These are phyloP conservation scores for Xylariaceae sp. DNA, from an alignment of 2,329 filamentous ascomycete species.

Conservation along the genomic window DNA sequence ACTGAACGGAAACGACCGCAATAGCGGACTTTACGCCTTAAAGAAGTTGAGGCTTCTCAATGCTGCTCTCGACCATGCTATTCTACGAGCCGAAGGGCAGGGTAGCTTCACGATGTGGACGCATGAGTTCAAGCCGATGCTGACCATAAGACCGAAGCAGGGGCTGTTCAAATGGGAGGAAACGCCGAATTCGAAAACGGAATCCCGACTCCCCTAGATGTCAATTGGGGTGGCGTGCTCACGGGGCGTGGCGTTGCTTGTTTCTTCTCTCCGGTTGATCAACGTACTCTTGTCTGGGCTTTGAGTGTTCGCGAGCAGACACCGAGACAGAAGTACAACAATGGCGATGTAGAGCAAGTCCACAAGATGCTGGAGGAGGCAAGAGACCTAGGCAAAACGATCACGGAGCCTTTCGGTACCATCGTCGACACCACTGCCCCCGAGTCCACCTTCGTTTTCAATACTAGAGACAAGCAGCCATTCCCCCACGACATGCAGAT, in stretches of 20 bases:
- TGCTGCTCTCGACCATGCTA: constrained; percentile 27
- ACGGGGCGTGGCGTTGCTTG: constrained; percentile 39
- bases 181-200: constrained; percentile 35
- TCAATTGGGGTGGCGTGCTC: constrained; percentile 42
- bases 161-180: constrained; percentile 39
- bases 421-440: constrained; percentile 40
- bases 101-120: constrained; percentile 43
- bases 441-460: constrained; percentile 37
- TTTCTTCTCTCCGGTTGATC: constrained; percentile 45
- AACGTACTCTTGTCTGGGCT: constrained; percentile 41
- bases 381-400: constrained; percentile 32
- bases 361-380: constrained; percentile 32
- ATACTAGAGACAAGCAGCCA: constrained; percentile 43
- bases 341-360: constrained; percentile 21
- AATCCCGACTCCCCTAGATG: constrained; percentile 33
- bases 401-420: constrained; percentile 39
- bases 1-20: constrained; percentile 34
- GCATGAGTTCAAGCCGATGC: constrained; percentile 33
- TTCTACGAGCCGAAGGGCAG: constrained; percentile 30
- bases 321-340: constrained; percentile 8
- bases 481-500: constrained; percentile 36
- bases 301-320: constrained; percentile 34
- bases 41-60: constrained; percentile 40
- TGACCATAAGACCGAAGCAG: constrained; percentile 35
- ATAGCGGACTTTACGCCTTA: constrained; percentile 38